Conservation (phyloP, 2,329 filamentous ascomycete genomes). For the Elsinoe australis region DNA sequence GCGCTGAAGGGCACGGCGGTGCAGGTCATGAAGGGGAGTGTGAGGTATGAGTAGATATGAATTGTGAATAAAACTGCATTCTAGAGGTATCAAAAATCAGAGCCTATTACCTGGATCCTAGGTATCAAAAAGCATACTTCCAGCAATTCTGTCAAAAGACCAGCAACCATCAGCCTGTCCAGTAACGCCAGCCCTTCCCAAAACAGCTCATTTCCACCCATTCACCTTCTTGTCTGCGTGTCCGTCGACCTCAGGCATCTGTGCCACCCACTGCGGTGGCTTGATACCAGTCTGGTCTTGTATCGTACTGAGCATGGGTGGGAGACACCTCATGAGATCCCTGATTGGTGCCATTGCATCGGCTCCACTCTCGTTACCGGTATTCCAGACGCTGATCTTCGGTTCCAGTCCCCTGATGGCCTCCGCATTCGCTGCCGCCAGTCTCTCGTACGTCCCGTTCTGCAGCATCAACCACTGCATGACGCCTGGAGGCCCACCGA, state of each 20-base stretch:
- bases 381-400: slow-evolving; percentile 90
- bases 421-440: slow-evolving; percentile 68
- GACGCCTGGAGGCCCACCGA: slow-evolving; percentile 70
- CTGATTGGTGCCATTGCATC: slow-evolving; percentile 59
- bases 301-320: slow-evolving; percentile 75
- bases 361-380: slow-evolving; percentile 49
- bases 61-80: neutral
- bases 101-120: too few relatives aligned
- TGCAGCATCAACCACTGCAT: slow-evolving; percentile 85
- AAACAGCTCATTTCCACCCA: slow-evolving; percentile 4
- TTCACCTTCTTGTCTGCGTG: neutral
- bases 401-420: slow-evolving; percentile 72
- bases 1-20: slow-evolving; percentile 39
- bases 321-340: slow-evolving; percentile 77
- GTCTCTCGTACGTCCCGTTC: slow-evolving; percentile 66
- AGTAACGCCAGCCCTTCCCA: too few relatives aligned
- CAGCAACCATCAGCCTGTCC: too few relatives aligned
- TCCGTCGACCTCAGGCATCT: slow-evolving; percentile 38
- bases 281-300: slow-evolving; percentile 81
- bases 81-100: neutral
- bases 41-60: slow-evolving; percentile 21
- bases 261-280: slow-evolving; percentile 63
- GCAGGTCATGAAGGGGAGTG: slow-evolving; percentile 36
- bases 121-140: too few relatives aligned
- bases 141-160: too few relatives aligned